A percentile compares a stretch with the other conserved stretches of the same genome.
Conservation (phyloP, 2,329 filamentous ascomycete species). For the Aureobasidium sp. region DNA sequence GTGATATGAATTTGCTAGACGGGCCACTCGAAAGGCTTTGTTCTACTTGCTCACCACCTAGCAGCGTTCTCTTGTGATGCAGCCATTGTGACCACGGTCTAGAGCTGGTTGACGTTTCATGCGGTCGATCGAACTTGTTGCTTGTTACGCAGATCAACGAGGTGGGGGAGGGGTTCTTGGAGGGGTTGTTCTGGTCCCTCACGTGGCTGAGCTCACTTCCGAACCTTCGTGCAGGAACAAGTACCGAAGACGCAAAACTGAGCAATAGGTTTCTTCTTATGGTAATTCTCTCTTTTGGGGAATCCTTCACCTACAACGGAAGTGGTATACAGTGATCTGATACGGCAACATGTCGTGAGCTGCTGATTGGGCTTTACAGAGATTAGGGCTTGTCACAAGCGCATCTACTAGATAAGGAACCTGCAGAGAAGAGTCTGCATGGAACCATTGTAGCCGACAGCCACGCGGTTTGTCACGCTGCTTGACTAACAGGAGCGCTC, state of each 20-base stretch:
- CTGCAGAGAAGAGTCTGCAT: not conserved
- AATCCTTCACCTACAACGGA: not conserved
- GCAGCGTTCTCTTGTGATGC: not conserved
- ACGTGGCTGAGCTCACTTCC: not conserved
- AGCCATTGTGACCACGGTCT: not conserved
- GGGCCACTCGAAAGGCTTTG: not conserved
- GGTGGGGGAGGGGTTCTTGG: constrained; percentile 2
- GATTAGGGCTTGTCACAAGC: not conserved
- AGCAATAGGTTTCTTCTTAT: not conserved
- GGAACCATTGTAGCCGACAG: not conserved
- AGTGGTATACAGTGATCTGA: not conserved
- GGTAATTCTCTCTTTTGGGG: not conserved
- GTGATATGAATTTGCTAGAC: no score
- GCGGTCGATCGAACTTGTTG: not conserved
- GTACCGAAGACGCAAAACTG: not conserved
- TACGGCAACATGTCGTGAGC: not conserved
- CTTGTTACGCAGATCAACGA: constrained; percentile 1
- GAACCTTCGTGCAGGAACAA: not conserved
- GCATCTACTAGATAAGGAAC: not conserved
- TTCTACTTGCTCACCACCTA: not conserved
- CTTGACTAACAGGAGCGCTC: not conserved
- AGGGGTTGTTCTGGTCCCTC: not conserved
- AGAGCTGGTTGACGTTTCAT: not conserved
- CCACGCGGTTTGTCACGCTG: no score
- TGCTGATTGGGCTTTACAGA: not conserved